These are phyloP conservation scores for Scytalidium lignicola DNA, from an alignment of 2,329 filamentous ascomycete genomes.

Conservation along the genomic window DNA sequence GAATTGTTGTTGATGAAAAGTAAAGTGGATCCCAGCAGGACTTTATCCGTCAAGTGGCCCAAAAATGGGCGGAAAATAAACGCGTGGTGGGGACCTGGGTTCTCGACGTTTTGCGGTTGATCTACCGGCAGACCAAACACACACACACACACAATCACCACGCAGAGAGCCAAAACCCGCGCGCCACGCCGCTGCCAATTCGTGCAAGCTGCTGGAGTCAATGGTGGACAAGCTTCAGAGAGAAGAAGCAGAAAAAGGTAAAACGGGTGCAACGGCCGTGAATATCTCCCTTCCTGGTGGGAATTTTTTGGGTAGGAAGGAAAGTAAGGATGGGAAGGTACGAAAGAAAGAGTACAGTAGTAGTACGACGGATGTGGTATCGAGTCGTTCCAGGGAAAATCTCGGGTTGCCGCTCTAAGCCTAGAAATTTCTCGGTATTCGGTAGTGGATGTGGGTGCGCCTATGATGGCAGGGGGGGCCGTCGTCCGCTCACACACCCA, in stretches of 20 bases:
- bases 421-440: background rate
- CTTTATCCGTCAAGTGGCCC: constrained; percentile 17
- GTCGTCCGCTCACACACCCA: no score
- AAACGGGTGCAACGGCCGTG: no score
- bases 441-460: background rate
- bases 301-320: constrained; percentile 1
- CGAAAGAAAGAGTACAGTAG: background rate
- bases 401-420: background rate
- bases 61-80: constrained; percentile 19
- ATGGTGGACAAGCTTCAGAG: background rate
- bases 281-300: no score
- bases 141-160: no score
- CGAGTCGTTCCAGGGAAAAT: background rate
- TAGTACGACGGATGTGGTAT: background rate
- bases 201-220: background rate
- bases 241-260: background rate
- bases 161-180: constrained; percentile 2
- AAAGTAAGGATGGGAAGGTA: background rate
- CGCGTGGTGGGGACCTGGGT: constrained; percentile 14
- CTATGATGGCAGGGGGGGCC: background rate
- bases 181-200: background rate
- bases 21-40: constrained; percentile 17
- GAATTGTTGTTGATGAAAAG: constrained; percentile 12
- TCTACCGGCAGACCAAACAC: constrained; percentile 10
- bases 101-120: constrained; percentile 12